phyloP scores from a whole-genome alignment of 2,329 filamentous ascomycete species.

The Rutstroemia sp. region DNA sequence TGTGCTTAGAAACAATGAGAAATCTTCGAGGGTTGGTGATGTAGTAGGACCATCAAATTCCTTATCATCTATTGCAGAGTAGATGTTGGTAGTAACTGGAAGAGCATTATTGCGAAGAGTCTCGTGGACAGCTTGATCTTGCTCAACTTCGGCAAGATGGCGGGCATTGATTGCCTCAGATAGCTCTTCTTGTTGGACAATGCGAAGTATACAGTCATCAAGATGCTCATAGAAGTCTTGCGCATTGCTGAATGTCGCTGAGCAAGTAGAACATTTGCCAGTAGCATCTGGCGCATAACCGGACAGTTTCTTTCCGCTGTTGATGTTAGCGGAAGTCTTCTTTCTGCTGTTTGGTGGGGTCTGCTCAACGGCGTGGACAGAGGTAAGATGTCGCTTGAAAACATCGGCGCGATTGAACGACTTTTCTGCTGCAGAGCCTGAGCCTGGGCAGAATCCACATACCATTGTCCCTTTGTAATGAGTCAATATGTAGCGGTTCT shows the following conservation, averaged over 20 bases:
- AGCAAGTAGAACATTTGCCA: slow-evolving; percentile 89
- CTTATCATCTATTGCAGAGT: slow-evolving; percentile 34
- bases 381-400: slow-evolving; percentile 91
- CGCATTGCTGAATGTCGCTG: slow-evolving; percentile 72
- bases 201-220: slow-evolving; percentile 66
- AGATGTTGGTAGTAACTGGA: slow-evolving; percentile 35
- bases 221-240: slow-evolving; percentile 98
- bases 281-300: slow-evolving; percentile 69
- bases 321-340: slow-evolving; percentile 39
- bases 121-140: slow-evolving; percentile 54
- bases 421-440: slow-evolving; percentile 82
- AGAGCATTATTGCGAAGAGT: slow-evolving; percentile 55
- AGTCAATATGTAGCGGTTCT: slow-evolving; percentile 91
- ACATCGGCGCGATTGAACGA: slow-evolving; percentile 95
- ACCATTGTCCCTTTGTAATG: slow-evolving; percentile 99
- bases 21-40: too few species aligned
- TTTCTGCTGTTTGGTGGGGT: slow-evolving; percentile 84
- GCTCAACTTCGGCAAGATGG: slow-evolving; percentile 57
- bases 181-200: slow-evolving; percentile 65
- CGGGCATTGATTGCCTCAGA: slow-evolving; percentile 62
- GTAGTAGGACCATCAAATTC: slow-evolving; percentile 37
- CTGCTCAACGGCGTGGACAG: slow-evolving; percentile 90
- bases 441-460: slow-evolving; percentile 89
- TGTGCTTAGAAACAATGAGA: too few species aligned
- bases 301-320: slow-evolving; percentile 47